phyloP scores from a whole-genome alignment of 73 alveolate genomes.

The Tetrahymena elliotti region DNA sequence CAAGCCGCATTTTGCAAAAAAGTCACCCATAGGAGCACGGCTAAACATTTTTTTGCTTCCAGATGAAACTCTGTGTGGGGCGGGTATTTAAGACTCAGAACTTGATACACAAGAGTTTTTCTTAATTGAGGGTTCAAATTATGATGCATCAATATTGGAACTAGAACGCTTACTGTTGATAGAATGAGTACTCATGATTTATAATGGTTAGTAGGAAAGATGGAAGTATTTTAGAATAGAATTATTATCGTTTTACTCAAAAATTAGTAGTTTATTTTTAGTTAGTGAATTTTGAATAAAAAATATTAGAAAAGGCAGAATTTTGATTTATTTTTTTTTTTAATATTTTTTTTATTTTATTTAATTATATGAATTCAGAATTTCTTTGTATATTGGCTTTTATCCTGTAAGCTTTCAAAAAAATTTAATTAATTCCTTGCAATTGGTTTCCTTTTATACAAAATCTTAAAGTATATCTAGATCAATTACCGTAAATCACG shows the following conservation, averaged over 20 bases:
- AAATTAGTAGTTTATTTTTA: background rate
- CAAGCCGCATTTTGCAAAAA: background rate
- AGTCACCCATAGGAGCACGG: background rate
- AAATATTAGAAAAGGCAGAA: background rate
- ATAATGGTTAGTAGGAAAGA: background rate
- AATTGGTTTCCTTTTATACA: background rate
- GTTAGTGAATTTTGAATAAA: background rate
- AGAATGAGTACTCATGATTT: background rate
- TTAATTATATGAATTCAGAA: background rate
- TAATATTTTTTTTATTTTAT: background rate
- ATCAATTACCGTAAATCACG: background rate
- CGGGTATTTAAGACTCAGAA: background rate
- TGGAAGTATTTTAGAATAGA: background rate
- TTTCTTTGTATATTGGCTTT: background rate
- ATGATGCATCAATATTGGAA: background rate
- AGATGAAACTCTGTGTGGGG: background rate
- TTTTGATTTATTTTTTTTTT: background rate
- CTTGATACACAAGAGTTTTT: background rate
- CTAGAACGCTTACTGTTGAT: background rate
- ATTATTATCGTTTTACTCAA: background rate
- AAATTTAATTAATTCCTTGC: background rate
- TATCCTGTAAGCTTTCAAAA: background rate
- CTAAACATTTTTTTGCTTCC: background rate
- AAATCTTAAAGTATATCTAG: background rate
- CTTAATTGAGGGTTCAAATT: background rate